These are phyloP conservation scores for Exsudoporus frostii DNA, from an alignment of 768 basidiomycete species.

Conservation along the genomic window DNA sequence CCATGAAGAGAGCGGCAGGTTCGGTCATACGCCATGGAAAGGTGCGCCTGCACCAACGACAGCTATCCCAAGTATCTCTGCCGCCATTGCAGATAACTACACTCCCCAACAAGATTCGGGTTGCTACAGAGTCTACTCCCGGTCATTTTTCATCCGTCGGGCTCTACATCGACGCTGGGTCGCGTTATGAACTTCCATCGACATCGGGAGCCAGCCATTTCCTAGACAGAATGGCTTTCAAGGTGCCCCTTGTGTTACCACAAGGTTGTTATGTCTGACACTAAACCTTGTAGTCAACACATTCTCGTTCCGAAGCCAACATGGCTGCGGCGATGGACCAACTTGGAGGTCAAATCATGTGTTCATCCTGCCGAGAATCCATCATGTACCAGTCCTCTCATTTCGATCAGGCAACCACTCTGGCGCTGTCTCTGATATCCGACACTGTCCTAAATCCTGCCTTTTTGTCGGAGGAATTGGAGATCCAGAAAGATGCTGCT, in stretches of 20 bases:
- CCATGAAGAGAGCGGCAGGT: constrained; percentile 40
- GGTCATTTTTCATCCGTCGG: constrained; percentile 95
- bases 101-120: constrained; percentile 85
- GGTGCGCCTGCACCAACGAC: constrained; percentile 22
- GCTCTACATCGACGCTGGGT: constrained; percentile 91
- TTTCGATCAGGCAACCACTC: constrained; percentile 77
- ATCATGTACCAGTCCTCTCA: constrained; percentile 99
- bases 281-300: constrained; percentile 57
- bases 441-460: constrained; percentile 84
- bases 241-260: constrained; percentile 47
- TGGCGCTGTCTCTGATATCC: constrained; percentile 83
- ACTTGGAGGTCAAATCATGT: constrained; percentile 89
- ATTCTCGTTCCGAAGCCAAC: constrained; percentile 63
- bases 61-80: constrained; percentile 25
- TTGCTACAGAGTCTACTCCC: constrained; percentile 87
- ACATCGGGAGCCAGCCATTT: constrained; percentile 88
- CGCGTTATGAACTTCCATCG: constrained; percentile 75
- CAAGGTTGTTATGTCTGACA: background rate
- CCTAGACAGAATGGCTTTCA: constrained; percentile 94
- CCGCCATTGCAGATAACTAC: constrained; percentile 68
- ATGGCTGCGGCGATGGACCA: constrained; percentile 81
- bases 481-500: constrained; percentile 80
- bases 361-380: constrained; percentile 86
- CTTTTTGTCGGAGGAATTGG: constrained; percentile 75
- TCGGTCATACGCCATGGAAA: constrained; percentile 39